Evolutionary conservation across 176 grass and related monocot species (phyloP), one percentile per base, ranked within the genome.

Genomic region (Otatea glauca): DNA sequence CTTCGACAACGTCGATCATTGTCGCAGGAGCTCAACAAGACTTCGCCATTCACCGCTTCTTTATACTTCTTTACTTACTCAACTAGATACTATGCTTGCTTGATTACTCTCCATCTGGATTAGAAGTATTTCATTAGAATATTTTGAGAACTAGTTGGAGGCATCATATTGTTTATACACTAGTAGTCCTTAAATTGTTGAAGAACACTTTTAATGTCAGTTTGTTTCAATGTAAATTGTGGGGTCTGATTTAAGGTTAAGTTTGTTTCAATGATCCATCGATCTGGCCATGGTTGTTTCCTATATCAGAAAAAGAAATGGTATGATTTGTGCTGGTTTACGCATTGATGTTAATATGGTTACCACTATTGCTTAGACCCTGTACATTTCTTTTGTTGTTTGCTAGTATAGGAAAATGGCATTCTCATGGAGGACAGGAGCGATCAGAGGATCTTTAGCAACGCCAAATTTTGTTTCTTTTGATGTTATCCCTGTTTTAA

Each of bases 181-280:
- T n/a, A n/a, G n/a, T n/a, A n/a, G n/a, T n/a, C n/a, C n/a, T n/a
- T n/a, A n/a, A n/a, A n/a, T n/a, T n/a, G n/a, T n/a, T n/a, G n/a
- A n/a, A n/a, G n/a, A n/a, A n/a, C n/a, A n/a, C n/a, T n/a, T n/a
- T n/a, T n/a, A n/a, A n/a, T n/a, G n/a, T n/a, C n/a, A n/a, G n/a
- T n/a, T 48, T 75, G 39, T 32, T 82, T 75, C 66, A 41, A 65
- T 85, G 83, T 85, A 69, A 85, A 77, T 50, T 56, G 23, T 34
- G 73, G 45, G 63, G 58, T 67, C 83, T 41, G 50, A 10, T 66
- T 27, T 76, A 56, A 29, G 5, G n/a, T 14, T 70, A 0, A 18
- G 15, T 20, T 68, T 73, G 56, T 74, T 48, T 38, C 56, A 21
- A 2, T 74, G 68, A 59, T 72, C 18, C 39, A 45, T 71, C 1